Evolutionary conservation across 257 asterid species (phyloP), one percentile per base, ranked within the genome.

Genomic region (Paraleonurus japonicus): DNA sequence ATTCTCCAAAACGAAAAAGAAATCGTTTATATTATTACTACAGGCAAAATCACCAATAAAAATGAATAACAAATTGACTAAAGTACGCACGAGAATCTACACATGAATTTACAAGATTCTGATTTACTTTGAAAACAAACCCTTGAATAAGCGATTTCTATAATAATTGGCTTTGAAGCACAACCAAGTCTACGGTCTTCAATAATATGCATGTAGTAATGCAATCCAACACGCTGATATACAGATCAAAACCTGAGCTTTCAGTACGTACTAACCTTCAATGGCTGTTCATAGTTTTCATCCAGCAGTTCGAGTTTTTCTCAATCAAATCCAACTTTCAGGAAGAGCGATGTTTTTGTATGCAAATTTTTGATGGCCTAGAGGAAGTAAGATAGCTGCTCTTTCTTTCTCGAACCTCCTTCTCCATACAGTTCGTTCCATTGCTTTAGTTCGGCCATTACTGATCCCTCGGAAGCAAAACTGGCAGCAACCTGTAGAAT

Each of bases 401-500:
- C 81, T 75, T 82, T 88, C 81, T 88, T 90, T 77, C 97, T 85
- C 39, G 96, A 85, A 65, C 96, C 97, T 0, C 97, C 96, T 82
- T 90, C 97, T 54, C 97, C 97, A 24, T 88, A 88, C 6, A 86
- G 84, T 15, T 88, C 97, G 45, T 90, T 90, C 97, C 97, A 90
- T 70, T 86, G 94, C 86, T 90, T 88, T 55, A 92, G 88, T 87
- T 92, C 96, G 0, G 75, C 80, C 98, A 92, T 92, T 75, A 90
- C 26, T 22, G 94, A 79, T 67, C 98, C 98, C 77, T 86, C 98
- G 0, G 96, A 81, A 77, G 98, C 88, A 81, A 92, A 92, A 85
- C 98, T 92, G 0, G 98, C 95, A 73, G 96, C 95, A 81, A 92
- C 92, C 98, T 92, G 83, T 76, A 87, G 12, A 30, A 30, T 17